phyloP scores from a whole-genome alignment of 2,329 filamentous ascomycete species.

The Talaromyces sp. region DNA sequence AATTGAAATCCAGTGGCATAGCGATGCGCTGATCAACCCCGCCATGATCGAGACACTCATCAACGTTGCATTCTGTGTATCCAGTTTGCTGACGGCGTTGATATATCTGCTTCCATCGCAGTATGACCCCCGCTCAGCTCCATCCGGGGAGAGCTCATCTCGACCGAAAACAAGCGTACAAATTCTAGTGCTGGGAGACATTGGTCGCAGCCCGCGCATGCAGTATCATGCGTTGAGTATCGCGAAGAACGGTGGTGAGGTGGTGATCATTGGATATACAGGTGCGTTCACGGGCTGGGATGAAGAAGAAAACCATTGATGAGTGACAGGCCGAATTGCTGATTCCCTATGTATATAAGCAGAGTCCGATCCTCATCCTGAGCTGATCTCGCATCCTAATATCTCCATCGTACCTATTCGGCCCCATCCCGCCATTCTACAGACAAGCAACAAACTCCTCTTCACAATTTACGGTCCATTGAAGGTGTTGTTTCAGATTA shows the following conservation, averaged over 20 bases:
- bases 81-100: constrained; percentile 53
- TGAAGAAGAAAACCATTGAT: not conserved
- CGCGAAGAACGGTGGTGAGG: constrained; percentile 75
- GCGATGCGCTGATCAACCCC: not conserved
- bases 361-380: constrained; percentile 82
- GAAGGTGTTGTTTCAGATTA: constrained; percentile 84
- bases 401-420: constrained; percentile 73
- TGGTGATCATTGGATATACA: constrained; percentile 85
- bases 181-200: constrained; percentile 89
- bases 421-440: constrained; percentile 67
- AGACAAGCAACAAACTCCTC: constrained; percentile 68
- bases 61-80: constrained; percentile 46
- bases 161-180: constrained; percentile 61
- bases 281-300: constrained; percentile 54
- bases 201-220: constrained; percentile 95
- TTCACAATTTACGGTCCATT: constrained; percentile 79
- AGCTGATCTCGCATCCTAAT: constrained; percentile 67
- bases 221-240: constrained; percentile 96
- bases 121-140: constrained; percentile 45
- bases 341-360: not conserved
- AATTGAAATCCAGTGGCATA: no score
- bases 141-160: constrained; percentile 16
- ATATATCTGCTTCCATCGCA: constrained; percentile 57
- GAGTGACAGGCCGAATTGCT: not conserved
- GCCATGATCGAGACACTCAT: constrained; percentile 41